phyloP scores from a whole-genome alignment of 1,139 yeast genomes.

The Debaryomycetaceae sp. region DNA sequence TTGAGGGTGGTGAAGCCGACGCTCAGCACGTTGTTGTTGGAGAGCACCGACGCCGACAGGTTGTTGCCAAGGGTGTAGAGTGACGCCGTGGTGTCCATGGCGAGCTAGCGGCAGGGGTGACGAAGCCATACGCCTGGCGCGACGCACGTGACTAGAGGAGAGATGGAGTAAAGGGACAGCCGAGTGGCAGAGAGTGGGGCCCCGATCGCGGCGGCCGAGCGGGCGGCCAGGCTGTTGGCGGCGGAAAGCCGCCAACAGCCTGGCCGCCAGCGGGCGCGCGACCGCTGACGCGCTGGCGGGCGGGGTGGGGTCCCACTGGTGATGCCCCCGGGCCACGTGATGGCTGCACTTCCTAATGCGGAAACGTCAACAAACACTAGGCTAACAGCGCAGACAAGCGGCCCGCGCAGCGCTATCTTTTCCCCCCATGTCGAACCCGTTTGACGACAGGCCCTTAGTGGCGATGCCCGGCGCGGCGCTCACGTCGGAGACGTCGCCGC shows the following conservation, averaged over 20 bases:
- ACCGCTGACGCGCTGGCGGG: neutral
- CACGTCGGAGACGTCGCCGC: constrained; percentile 34
- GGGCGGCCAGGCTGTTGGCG: too few species aligned
- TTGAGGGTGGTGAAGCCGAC: constrained; percentile 40
- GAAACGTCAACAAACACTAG: constrained; percentile 6
- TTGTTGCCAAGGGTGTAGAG: constrained; percentile 8
- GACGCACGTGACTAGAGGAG: neutral
- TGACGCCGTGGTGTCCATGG: neutral
- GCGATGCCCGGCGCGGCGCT: constrained; percentile 39
- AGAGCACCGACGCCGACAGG: constrained; percentile 8
- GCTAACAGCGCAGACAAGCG: neutral
- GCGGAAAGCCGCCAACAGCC: too few species aligned
- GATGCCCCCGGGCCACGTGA: too few species aligned
- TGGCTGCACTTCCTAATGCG: constrained; percentile 8
- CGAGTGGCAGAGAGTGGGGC: too few species aligned
- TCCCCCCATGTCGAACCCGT: constrained; percentile 26
- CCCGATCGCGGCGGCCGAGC: too few species aligned
- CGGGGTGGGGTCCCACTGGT: too few species aligned
- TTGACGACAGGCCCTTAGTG: constrained; percentile 32
- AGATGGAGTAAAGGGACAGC: too few species aligned
- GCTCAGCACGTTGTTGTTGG: constrained; percentile 22
- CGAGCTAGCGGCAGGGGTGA: neutral
- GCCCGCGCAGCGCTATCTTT: neutral
- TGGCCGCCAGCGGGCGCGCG: too few species aligned
- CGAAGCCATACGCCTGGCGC: neutral